Percentiles rank a stretch among this genome's conserved stretches.
phyloP scores from a whole-genome alignment of 805 yeast genomes.

The Barnettozyma pratensis region DNA sequence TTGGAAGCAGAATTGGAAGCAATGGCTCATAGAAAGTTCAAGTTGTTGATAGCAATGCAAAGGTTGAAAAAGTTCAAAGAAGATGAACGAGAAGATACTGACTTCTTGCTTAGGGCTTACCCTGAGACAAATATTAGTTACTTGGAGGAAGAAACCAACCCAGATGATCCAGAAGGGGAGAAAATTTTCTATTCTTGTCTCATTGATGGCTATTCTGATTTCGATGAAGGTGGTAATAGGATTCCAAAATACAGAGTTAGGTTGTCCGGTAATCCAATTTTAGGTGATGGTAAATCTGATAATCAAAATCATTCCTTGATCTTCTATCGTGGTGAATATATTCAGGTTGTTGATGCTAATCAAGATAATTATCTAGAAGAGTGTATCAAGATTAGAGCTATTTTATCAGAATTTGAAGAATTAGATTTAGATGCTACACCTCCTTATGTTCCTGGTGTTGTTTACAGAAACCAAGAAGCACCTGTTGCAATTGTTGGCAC shows the following conservation, averaged over 20 bases:
- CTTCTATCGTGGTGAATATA: conserved; percentile 89
- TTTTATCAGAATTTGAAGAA: conserved; percentile 89
- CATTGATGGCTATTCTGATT: conserved; percentile 53
- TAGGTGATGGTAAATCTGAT: conserved; percentile 96
- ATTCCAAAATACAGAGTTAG: conserved; percentile 61
- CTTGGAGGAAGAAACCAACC: conserved; percentile 39
- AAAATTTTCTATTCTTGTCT: conserved; percentile 57
- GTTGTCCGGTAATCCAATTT: conserved; percentile 88
- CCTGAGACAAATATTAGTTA: conserved; percentile 60
- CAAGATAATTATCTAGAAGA: conserved; percentile 95
- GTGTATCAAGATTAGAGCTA: conserved; percentile 83
- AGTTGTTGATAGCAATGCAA: conserved; percentile 84
- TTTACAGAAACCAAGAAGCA: conserved; percentile 29
- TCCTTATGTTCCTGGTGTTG: conserved; percentile 58
- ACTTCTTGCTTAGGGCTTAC: conserved; percentile 61
- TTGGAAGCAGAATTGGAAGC: conserved; percentile 61
- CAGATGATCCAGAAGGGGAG: conserved; percentile 23
- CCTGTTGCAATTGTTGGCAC: conserved; percentile 95
- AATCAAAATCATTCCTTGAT: conserved; percentile 87
- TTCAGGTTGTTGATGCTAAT: conserved; percentile 93
- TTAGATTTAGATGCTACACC: conserved; percentile 43
- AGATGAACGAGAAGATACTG: conserved; percentile 65
- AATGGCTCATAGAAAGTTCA: conserved; percentile 76
- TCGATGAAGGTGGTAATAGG: conserved; percentile 50
- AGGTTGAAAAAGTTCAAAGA: conserved; percentile 59